phyloP scores from a whole-genome alignment of 306 rosid species.

The Arachis hypogaea region DNA sequence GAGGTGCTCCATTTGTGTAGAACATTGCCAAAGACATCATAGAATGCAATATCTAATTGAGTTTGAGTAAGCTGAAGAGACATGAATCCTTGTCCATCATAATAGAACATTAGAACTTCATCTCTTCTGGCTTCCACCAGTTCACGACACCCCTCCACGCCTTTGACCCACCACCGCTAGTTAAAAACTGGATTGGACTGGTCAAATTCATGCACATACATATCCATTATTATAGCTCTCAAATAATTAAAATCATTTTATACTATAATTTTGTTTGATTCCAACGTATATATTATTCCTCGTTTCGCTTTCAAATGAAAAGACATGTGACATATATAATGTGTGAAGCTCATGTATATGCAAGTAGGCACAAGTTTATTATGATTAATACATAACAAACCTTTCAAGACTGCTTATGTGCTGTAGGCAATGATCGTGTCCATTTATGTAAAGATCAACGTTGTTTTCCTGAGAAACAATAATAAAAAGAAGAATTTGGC shows the following conservation, averaged over 20 bases:
- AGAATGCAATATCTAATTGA: slow-evolving; percentile 51
- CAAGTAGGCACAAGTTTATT: background rate
- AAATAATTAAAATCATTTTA: too few relatives aligned
- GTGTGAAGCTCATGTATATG: background rate
- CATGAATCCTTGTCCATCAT: slow-evolving; percentile 87
- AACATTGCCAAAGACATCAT: slow-evolving; percentile 62
- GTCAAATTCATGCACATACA: background rate
- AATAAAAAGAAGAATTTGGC: background rate
- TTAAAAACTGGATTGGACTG: slow-evolving; percentile 65
- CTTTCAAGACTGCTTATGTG: slow-evolving; percentile 54
- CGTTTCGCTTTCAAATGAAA: background rate
- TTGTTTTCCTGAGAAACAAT: slow-evolving; percentile 50
- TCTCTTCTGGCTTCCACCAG: slow-evolving; percentile 39
- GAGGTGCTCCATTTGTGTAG: slow-evolving; percentile 61
- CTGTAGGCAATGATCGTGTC: slow-evolving; percentile 80
- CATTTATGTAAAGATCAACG: slow-evolving; percentile 71
- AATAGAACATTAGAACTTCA: slow-evolving; percentile 62
- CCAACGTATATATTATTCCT: background rate
- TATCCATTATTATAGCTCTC: too few relatives aligned
- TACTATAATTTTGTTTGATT: background rate
- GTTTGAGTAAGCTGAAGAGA: slow-evolving; percentile 49
- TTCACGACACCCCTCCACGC: slow-evolving; percentile 67
- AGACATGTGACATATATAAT: background rate
- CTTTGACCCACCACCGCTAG: slow-evolving; percentile 84
- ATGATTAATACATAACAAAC: slow-evolving; percentile 1